phyloP scores from a whole-genome alignment of 1,139 yeast genomes.

The Suhomyces maxii region DNA sequence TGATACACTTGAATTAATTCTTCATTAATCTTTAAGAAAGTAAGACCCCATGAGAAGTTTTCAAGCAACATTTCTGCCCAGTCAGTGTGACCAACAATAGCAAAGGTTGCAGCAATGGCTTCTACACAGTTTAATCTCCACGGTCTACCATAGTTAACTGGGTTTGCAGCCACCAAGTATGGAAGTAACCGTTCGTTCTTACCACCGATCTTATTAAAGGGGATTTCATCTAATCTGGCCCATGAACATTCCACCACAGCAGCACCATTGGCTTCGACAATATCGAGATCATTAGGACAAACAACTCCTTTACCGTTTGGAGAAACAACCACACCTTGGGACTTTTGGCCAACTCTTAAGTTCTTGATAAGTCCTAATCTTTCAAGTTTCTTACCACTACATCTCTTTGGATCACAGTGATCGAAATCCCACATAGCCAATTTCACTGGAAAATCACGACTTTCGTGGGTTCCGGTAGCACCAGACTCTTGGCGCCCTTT shows the following conservation, averaged over 20 bases:
- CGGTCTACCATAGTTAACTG: constrained; percentile 95
- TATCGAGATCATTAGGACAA: constrained; percentile 80
- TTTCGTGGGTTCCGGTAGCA: constrained; percentile 8
- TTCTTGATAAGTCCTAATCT: constrained; percentile 80
- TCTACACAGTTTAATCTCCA: constrained; percentile 97
- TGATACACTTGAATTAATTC: constrained; percentile 77
- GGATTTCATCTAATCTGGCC: constrained; percentile 96
- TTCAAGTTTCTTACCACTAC: constrained; percentile 93
- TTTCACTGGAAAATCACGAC: constrained; percentile 58
- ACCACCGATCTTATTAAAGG: constrained; percentile 90
- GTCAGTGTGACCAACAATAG: constrained; percentile 86
- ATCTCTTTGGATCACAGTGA: constrained; percentile 97
- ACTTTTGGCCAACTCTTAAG: constrained; percentile 86
- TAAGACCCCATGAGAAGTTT: constrained; percentile 91
- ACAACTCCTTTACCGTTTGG: constrained; percentile 92
- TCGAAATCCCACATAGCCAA: constrained; percentile 95
- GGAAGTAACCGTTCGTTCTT: constrained; percentile 84
- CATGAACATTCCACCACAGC: constrained; percentile 99
- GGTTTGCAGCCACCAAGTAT: constrained; percentile 92
- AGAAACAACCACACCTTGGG: constrained; percentile 84
- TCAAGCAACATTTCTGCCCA: constrained; percentile 80
- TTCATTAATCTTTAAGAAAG: constrained; percentile 77
- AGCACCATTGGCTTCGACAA: constrained; percentile 80
- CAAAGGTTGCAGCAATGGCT: constrained; percentile 96
- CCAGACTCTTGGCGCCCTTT: constrained; percentile 50